Percentiles rank a stretch among this genome's conserved stretches.
Evolutionary conservation across 2,329 filamentous ascomycete species (phyloP).

Genomic region (Aspergillus floridensis): DNA sequence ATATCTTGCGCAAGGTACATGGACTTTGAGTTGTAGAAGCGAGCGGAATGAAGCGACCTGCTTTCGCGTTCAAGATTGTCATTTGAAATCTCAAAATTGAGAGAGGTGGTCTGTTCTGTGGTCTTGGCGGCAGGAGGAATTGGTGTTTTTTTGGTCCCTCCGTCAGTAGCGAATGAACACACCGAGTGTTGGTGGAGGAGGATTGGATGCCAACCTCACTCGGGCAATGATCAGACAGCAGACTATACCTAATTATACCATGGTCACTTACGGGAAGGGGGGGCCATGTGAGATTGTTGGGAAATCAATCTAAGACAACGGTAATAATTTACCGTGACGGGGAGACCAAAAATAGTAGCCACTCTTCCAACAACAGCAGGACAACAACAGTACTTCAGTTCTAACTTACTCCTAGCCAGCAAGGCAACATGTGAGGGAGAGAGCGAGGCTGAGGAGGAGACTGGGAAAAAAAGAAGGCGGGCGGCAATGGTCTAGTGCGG

Average conservation of each 20-base stretch:
- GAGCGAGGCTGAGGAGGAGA: conserved; percentile 17
- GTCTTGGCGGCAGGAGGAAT: neutral
- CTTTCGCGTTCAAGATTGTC: too few relatives aligned
- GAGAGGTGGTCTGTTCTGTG: neutral
- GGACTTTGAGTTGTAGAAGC: too few relatives aligned
- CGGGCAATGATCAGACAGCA: conserved; percentile 1
- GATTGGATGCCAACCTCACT: neutral
- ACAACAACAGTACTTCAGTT: neutral
- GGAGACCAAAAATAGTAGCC: conserved; percentile 22
- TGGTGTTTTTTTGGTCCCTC: neutral
- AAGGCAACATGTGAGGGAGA: neutral
- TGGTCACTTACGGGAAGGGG: neutral
- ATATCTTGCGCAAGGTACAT: too few relatives aligned
- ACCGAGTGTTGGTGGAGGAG: neutral
- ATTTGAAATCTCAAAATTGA: neutral
- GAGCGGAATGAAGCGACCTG: too few relatives aligned
- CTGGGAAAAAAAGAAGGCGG: too few relatives aligned
- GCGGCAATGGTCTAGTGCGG: conserved; percentile 9
- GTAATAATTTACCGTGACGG: conserved; percentile 14
- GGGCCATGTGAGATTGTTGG: conserved; percentile 2
- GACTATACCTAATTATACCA: neutral
- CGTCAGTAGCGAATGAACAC: neutral
- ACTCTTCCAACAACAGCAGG: neutral
- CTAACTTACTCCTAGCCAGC: too few relatives aligned
- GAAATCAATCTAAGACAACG: conserved; percentile 8